Base-by-base conservation (phyloP, 306 rosid genomes). In the Pyrus pyrifolia region DNA sequence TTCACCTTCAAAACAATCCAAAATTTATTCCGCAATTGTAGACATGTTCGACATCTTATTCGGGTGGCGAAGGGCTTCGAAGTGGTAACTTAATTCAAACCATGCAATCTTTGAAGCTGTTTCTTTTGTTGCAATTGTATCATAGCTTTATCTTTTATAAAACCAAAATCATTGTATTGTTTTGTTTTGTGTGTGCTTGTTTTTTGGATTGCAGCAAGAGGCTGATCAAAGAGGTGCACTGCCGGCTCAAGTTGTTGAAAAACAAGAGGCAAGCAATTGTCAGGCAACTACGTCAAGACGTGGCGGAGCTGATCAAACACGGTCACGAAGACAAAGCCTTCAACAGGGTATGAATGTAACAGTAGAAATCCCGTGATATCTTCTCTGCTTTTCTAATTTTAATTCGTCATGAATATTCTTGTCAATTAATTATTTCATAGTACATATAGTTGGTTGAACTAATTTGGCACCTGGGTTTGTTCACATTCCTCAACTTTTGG, bases 11-110 rank as follows among this genome's bases (percentile, higher is more conserved):
- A 66, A 38, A 35, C 29, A 4, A 35, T 45, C 64, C 8, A 66
- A 21, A 66, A 35, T 17, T 29, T 55, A 70, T 35, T 57, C 22
- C 57, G 45, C 13, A 38, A 29, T 58, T 78, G 4, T 71, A 79
- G 17, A 81, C 71, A 93, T 91, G 98, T 91, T 94, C 80, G 91
- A 71, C 75, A 31, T 84, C 80, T 76, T 91, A 35, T 90, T 91
- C 65, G 97, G 96, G 13, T 94, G 98, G 97, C 72, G 91, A 73
- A 91, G 90, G 68, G 98, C 96, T 80, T 90, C 96, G 0, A 91
- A 86, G 84, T 94, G 98, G 98, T 94, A 88, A 76, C 12, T 13
- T 3, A 1, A 30, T 59, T 31, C 46, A 14, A n/a, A 19, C 55
- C 4, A 51, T 67, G 3, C 25, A 31, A 57, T 3, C 13, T 17